These are phyloP conservation scores for Tylopilus cervinicoccineus DNA, from an alignment of 768 basidiomycete species.

Conservation along the genomic window DNA sequence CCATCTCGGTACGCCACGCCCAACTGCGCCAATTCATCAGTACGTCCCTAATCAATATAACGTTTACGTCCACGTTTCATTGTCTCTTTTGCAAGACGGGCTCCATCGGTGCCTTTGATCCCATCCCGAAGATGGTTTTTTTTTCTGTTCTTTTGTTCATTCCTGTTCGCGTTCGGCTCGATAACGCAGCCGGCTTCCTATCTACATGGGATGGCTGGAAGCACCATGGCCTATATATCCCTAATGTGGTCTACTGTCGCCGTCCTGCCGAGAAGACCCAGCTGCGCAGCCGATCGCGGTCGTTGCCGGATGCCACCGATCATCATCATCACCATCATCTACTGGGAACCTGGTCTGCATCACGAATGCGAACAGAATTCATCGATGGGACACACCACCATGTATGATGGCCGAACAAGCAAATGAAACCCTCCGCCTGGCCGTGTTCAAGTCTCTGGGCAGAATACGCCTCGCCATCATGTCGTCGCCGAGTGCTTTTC, in stretches of 20 bases:
- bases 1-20: conserved; percentile 12
- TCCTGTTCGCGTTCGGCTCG: not conserved
- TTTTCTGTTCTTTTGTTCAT: not conserved
- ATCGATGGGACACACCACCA: not conserved
- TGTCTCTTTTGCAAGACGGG: not conserved
- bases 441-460: too few species aligned
- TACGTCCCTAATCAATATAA: conserved; percentile 1
- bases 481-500: too few species aligned
- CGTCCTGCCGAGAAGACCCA: not conserved
- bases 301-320: conserved; percentile 9
- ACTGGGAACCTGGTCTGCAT: too few species aligned
- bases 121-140: not conserved
- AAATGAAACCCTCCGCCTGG: too few species aligned
- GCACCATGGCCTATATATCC: conserved; percentile 2
- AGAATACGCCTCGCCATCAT: too few species aligned
- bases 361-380: not conserved
- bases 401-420: too few species aligned
- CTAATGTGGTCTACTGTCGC: conserved; percentile 9
- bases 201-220: conserved; percentile 7
- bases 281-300: conserved; percentile 15
- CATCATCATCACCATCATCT: too few species aligned
- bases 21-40: conserved; percentile 18
- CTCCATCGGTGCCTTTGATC: too few species aligned
- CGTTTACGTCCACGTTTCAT: not conserved
- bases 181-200: conserved; percentile 7